phyloP scores from a whole-genome alignment of 2,329 filamentous ascomycete genomes.

The Coniochaeta sp. region DNA sequence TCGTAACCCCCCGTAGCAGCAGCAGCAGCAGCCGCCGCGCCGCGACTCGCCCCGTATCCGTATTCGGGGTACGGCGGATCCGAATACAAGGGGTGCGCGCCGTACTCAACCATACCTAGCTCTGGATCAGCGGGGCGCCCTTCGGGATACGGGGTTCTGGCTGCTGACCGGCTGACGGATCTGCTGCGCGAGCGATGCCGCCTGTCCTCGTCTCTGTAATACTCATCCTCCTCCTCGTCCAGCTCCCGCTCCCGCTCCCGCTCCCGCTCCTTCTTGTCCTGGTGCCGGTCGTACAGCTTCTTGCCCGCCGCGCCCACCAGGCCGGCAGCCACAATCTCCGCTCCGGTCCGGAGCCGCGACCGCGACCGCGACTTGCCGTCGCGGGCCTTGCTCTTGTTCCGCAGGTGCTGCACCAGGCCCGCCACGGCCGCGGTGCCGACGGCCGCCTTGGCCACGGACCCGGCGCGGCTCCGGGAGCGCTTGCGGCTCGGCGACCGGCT shows the following conservation, averaged over 20 bases:
- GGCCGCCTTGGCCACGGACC: slow-evolving; percentile 48
- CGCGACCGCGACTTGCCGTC: slow-evolving; percentile 35
- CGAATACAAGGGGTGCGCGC: slow-evolving; percentile 45
- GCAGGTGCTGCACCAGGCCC: slow-evolving; percentile 49
- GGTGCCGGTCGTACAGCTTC: slow-evolving; percentile 52
- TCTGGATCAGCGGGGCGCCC: slow-evolving; percentile 49
- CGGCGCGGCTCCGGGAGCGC: slow-evolving; percentile 33
- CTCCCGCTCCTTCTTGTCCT: slow-evolving; percentile 50
- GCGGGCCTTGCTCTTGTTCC: slow-evolving; percentile 43
- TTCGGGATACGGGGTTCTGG: slow-evolving; percentile 33
- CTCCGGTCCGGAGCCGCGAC: slow-evolving; percentile 42
- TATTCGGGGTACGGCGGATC: slow-evolving; percentile 24
- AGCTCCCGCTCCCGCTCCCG: slow-evolving; percentile 24
- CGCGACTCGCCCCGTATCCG: slow-evolving; percentile 13
- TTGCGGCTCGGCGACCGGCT: slow-evolving; percentile 34
- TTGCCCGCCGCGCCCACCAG: slow-evolving; percentile 53
- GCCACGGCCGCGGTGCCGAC: slow-evolving; percentile 50
- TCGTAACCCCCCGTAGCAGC: slow-evolving; percentile 26
- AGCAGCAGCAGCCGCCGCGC: slow-evolving; percentile 2
- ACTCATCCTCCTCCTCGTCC: slow-evolving; percentile 23
- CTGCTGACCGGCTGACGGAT: slow-evolving; percentile 28
- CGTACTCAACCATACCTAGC: slow-evolving; percentile 63
- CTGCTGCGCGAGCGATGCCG: slow-evolving; percentile 24
- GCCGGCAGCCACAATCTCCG: slow-evolving; percentile 53
- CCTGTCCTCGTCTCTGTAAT: slow-evolving; percentile 21